Evolutionary conservation across 768 basidiomycete genomes (phyloP).

Genomic region (Lentinula sp.): DNA sequence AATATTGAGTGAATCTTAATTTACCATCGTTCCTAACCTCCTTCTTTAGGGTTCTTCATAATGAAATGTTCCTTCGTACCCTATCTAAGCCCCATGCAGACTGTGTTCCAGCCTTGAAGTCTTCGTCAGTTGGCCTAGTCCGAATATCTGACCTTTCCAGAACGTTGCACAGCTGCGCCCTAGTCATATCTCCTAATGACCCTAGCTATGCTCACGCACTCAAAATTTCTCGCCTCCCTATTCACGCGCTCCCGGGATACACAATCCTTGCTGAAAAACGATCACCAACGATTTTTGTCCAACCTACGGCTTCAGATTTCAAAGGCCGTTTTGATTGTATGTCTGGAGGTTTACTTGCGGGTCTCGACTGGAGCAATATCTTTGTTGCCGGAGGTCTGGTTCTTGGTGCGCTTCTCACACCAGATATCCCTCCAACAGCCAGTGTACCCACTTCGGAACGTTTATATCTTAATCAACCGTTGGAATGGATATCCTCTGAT

Average conservation of each 20-base stretch:
- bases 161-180: neutral
- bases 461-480: neutral
- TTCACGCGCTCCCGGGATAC: constrained; percentile 8
- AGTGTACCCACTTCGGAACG: neutral
- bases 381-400: constrained; percentile 13
- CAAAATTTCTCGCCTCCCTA: neutral
- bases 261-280: constrained; percentile 9
- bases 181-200: neutral
- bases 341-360: constrained; percentile 10
- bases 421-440: neutral
- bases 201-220: neutral
- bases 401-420: constrained; percentile 11
- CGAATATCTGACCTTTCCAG: constrained; percentile 3
- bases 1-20: too few species aligned
- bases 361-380: constrained; percentile 11
- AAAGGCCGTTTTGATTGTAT: constrained; percentile 8
- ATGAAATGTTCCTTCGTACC: constrained; percentile 10
- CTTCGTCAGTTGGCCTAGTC: constrained; percentile 10
- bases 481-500: constrained; percentile 12
- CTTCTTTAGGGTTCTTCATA: constrained; percentile 10
- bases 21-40: neutral
- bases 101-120: neutral
- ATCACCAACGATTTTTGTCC: neutral
- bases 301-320: constrained; percentile 9
- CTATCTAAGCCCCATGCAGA: constrained; percentile 6